A percentile compares a stretch with the other conserved stretches of the same genome.
phyloP scores from a whole-genome alignment of 331 rosid genomes.

The Telfairia occidentalis region DNA sequence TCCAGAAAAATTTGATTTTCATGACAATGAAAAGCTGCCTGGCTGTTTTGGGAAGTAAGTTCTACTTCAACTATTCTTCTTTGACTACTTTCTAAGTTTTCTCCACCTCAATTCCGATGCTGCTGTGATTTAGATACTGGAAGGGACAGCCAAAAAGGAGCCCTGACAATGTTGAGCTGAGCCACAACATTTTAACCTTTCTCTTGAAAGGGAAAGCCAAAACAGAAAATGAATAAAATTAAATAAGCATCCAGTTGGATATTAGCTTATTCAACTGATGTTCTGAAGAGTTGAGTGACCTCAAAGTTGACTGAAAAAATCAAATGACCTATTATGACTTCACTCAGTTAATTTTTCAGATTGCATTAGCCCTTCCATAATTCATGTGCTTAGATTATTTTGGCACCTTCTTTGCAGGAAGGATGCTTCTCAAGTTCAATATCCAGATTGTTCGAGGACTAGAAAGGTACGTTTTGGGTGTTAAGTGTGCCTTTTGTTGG shows the following conservation, averaged over 20 bases:
- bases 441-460: neutral
- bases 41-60: slow-evolving; percentile 29
- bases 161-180: neutral
- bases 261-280: neutral
- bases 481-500: neutral
- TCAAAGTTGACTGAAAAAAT: neutral
- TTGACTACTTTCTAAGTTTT: neutral
- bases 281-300: neutral
- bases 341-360: neutral
- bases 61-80: slow-evolving; percentile 1
- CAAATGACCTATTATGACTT: neutral
- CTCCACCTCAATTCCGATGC: neutral
- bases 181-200: neutral
- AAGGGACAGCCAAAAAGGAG: too few species aligned
- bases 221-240: neutral
- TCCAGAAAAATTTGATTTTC: slow-evolving; percentile 13
- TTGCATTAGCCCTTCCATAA: neutral
- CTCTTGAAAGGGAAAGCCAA: neutral
- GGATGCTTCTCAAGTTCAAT: neutral
- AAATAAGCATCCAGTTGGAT: neutral
- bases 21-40: slow-evolving; percentile 17
- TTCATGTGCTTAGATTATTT: neutral
- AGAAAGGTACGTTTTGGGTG: slow-evolving; percentile 10
- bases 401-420: slow-evolving; percentile 3
- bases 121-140: neutral